These are phyloP conservation scores for Colletotrichum navitas DNA, from an alignment of 2,329 filamentous ascomycete species.

Conservation along the genomic window DNA sequence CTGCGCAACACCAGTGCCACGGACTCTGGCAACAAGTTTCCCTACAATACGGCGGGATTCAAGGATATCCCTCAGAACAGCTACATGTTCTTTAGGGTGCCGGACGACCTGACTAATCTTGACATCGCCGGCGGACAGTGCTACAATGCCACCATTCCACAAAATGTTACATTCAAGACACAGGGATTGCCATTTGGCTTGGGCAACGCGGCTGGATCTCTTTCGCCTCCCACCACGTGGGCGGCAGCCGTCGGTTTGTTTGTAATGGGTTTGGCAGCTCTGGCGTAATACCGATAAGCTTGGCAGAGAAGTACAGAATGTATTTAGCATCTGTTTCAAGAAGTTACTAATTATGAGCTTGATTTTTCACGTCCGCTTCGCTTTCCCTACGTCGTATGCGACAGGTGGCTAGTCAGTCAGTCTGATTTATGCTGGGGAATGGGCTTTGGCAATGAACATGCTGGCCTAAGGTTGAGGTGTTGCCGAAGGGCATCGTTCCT, in stretches of 20 bases:
- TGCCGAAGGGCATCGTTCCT: too few relatives aligned
- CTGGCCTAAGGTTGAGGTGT: not conserved
- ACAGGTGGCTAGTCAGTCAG: not conserved
- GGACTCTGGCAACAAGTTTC: conserved; percentile 75
- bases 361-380: not conserved
- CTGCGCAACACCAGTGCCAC: conserved; percentile 81
- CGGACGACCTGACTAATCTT: conserved; percentile 75
- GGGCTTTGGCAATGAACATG: not conserved
- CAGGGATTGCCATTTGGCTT: conserved; percentile 69
- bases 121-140: conserved; percentile 78
- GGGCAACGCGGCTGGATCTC: conserved; percentile 50
- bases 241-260: conserved; percentile 43
- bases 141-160: conserved; percentile 71
- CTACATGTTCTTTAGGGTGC: conserved; percentile 85
- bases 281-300: conserved; percentile 41
- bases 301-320: not conserved
- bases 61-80: conserved; percentile 72
- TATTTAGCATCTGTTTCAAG: not conserved
- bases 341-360: too few relatives aligned
- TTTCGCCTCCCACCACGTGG: conserved; percentile 44
- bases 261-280: conserved; percentile 43
- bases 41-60: conserved; percentile 81
- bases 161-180: conserved; percentile 79
- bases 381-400: not conserved
- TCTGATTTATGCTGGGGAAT: not conserved